These are phyloP conservation scores for Quercus bicolor DNA, from an alignment of 306 rosid genomes.

Conservation along the genomic window DNA sequence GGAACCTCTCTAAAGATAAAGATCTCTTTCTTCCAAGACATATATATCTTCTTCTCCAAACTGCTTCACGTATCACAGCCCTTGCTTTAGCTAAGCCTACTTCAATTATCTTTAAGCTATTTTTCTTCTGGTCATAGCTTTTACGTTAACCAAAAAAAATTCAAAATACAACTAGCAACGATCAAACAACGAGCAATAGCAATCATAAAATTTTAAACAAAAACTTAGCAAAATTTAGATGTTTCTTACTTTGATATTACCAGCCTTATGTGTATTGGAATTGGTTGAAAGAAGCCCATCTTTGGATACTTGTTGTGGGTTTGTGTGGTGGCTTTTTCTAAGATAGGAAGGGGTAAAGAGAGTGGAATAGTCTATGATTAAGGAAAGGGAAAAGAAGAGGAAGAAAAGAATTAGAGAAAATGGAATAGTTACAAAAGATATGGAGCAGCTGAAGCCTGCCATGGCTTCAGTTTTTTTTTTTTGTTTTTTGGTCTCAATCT, in stretches of 20 bases:
- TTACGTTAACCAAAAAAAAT: background rate
- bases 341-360: background rate
- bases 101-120: constrained; percentile 35
- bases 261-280: background rate
- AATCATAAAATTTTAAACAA: no score
- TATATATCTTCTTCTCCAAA: constrained; percentile 24
- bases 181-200: background rate
- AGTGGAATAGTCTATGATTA: background rate
- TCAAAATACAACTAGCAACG: background rate
- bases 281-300: background rate
- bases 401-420: constrained; percentile 5
- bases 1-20: constrained; percentile 49
- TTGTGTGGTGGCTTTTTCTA: constrained; percentile 10
- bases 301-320: background rate
- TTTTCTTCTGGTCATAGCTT: background rate
- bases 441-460: constrained; percentile 11
- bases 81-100: constrained; percentile 49
- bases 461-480: background rate
- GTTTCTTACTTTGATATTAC: constrained; percentile 6
- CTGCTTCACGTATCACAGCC: constrained; percentile 36
- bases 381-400: background rate
- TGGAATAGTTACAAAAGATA: background rate
- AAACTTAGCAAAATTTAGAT: no score
- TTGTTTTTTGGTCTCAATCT: background rate
- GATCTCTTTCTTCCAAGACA: constrained; percentile 28